These are phyloP conservation scores for Inga laurina DNA, from an alignment of 306 rosid genomes.

Conservation along the genomic window DNA sequence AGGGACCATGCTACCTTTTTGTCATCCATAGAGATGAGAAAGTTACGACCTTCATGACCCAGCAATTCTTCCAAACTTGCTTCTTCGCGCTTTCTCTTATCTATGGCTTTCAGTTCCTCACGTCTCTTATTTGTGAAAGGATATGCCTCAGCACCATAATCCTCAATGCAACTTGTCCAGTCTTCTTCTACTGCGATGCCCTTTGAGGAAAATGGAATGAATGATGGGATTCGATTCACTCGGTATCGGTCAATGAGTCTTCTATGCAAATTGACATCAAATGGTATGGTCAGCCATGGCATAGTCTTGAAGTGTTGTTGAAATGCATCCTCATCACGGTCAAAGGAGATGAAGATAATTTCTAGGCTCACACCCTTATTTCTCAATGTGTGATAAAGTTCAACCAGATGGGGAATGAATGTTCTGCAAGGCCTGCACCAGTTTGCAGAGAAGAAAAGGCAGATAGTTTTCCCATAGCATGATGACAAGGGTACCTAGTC, in stretches of 20 bases:
- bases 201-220: conserved; percentile 59
- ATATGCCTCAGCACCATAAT: conserved; percentile 84
- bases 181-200: conserved; percentile 54
- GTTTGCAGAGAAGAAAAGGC: conserved; percentile 82
- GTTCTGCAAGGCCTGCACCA: conserved; percentile 95
- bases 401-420: conserved; percentile 65
- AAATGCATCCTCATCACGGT: conserved; percentile 62
- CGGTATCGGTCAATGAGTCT: conserved; percentile 51
- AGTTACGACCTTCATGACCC: conserved; percentile 56
- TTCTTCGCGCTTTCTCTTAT: conserved; percentile 61
- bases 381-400: conserved; percentile 58
- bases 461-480: conserved; percentile 70
- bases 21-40: conserved; percentile 59
- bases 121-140: conserved; percentile 80
- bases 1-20: conserved; percentile 50
- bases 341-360: conserved; percentile 77
- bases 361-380: conserved; percentile 53
- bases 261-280: conserved; percentile 55
- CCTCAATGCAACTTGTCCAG: conserved; percentile 73
- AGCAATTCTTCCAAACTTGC: conserved; percentile 68
- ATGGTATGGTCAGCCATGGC: conserved; percentile 93
- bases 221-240: conserved; percentile 71
- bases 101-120: conserved; percentile 65
- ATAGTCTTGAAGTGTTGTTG: conserved; percentile 62
- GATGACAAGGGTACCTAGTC: conserved; percentile 70